Evolutionary conservation across 768 basidiomycete species (phyloP).

Genomic region (Phaffia australis): DNA sequence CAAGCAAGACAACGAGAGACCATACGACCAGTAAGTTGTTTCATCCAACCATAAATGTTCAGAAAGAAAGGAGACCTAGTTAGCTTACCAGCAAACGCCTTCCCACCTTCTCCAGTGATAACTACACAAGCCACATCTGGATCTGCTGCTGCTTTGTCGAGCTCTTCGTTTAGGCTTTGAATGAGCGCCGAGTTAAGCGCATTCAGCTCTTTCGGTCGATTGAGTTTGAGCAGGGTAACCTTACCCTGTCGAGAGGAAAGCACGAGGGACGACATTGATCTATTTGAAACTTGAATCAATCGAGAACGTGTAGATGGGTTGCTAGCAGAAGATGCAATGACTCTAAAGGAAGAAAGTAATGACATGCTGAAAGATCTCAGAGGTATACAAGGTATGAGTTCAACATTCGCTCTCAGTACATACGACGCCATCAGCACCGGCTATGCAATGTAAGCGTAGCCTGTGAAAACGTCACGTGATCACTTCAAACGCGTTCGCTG

Average conservation of each 20-base stretch:
- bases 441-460: too few relatives aligned
- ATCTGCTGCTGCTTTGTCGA: slow-evolving; percentile 61
- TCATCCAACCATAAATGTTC: background rate
- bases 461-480: too few relatives aligned
- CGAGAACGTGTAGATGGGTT: background rate
- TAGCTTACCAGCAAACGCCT: slow-evolving; percentile 76
- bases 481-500: too few relatives aligned
- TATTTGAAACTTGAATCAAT: background rate
- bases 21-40: background rate
- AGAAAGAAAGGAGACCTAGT: background rate
- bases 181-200: slow-evolving; percentile 75
- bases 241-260: slow-evolving; percentile 27
- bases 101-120: slow-evolving; percentile 71
- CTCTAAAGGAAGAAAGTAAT: too few relatives aligned
- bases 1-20: background rate
- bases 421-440: too few relatives aligned
- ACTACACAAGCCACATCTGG: slow-evolving; percentile 69
- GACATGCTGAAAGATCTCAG: too few relatives aligned
- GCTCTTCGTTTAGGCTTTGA: slow-evolving; percentile 64
- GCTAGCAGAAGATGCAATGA: background rate
- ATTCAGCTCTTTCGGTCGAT: slow-evolving; percentile 81
- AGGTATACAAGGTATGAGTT: too few relatives aligned
- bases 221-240: slow-evolving; percentile 59
- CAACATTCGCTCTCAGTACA: too few relatives aligned
- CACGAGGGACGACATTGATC: slow-evolving; percentile 9